Evolutionary conservation across 2,329 filamentous ascomycete species (phyloP).

Genomic region (Akanthomyces lecanii): DNA sequence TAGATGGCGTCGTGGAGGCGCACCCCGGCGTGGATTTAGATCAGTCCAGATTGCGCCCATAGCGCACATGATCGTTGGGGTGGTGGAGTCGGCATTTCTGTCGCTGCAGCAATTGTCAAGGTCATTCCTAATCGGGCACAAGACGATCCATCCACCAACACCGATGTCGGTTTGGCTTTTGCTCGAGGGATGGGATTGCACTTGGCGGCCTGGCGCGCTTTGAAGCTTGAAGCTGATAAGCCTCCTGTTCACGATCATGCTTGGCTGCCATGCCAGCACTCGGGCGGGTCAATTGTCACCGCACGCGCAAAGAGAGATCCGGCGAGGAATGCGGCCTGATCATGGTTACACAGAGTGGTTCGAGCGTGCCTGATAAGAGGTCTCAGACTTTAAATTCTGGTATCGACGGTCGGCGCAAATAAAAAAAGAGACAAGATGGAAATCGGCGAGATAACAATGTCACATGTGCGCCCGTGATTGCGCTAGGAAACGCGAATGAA

Average conservation of each 20-base stretch:
- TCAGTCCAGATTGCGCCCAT: conserved; percentile 9
- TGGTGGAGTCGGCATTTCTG: conserved; percentile 14
- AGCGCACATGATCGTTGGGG: conserved; percentile 15
- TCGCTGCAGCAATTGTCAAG: conserved; percentile 16
- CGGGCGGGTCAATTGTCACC: neutral
- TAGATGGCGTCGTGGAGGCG: neutral
- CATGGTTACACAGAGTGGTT: neutral
- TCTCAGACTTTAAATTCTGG: no score
- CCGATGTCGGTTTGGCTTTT: conserved; percentile 17
- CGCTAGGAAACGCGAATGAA: neutral
- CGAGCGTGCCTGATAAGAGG: neutral
- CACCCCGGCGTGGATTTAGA: conserved; percentile 14
- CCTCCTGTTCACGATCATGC: neutral
- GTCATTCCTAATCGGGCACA: conserved; percentile 17
- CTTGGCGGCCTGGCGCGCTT: neutral
- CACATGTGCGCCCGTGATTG: no score
- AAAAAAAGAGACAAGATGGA: neutral
- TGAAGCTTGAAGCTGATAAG: neutral
- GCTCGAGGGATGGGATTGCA: neutral
- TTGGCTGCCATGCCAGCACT: neutral
- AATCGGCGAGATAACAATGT: neutral
- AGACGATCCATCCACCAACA: conserved; percentile 8
- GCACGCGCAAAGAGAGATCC: neutral
- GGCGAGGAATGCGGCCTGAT: conserved; percentile 1
- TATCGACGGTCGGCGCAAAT: neutral